Base-by-base conservation (phyloP, 2,329 filamentous ascomycete species). In the Neonectria ditissima region DNA sequence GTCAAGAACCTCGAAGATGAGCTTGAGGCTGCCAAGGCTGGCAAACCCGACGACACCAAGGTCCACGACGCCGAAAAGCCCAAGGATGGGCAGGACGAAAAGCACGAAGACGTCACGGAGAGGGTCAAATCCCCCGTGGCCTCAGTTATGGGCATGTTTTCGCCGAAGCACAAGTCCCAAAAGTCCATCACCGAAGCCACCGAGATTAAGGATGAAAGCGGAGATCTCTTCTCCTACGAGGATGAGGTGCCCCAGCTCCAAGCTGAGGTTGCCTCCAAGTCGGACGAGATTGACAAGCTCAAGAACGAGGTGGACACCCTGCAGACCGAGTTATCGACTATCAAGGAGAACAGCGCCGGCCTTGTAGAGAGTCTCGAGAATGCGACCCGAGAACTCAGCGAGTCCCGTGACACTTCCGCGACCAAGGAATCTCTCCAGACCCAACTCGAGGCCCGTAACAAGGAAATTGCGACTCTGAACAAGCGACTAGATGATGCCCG, bases 221-320 rank as follows among this genome's bases (percentile, higher is more conserved):
- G 94, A 67, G 92, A 97, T 52, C 91, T 97, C 79, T 97, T 97
- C 79, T 97, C 94, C 0, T 97, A 94, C 71, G 94, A 98, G 62
- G 91, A 91, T 54, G 95, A 98, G 78, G 84, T 97, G 14, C 92
- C 92, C 3, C 88, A 92, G 57, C 80, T 97, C n/a, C 91, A 97
- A 73, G 84, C 87, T 1, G 91, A 96, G 69, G 78, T 96, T 4
- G 84, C 89, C 55, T 86, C 89, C 60, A 92, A 91, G 72, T 82
- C 90, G 11, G 86, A 87, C 44, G 90, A 95, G 77, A 88, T 96
- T 39, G 86, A 89, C 55, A 86, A 84, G 48, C 86, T 98, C 14
- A 90, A 90, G 69, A 79, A 82, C 3, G 89, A 96, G 70, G 87
- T 97, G 28, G 83, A 86, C 20, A 84, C 81, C 2, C 81, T 97